A percentile compares a stretch with the other conserved stretches of the same genome.
Conservation (phyloP, 768 basidiomycete genomes). For the Clavulina sp. region DNA sequence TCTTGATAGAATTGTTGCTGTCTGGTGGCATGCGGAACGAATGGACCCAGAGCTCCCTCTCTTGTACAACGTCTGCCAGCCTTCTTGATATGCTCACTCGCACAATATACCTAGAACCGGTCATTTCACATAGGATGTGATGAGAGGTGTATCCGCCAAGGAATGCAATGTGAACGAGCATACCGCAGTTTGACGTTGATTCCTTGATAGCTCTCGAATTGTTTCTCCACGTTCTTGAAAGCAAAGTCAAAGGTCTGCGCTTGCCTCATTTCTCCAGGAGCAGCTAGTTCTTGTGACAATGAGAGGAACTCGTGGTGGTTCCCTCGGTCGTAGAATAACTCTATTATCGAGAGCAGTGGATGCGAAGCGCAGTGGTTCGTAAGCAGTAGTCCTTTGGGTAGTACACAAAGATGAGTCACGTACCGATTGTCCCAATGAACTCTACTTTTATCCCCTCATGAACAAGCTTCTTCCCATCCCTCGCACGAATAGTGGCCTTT, state of each 20-base stretch:
- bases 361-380: not conserved
- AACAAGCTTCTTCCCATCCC: conserved; percentile 85
- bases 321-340: conserved; percentile 91
- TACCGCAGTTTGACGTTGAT: conserved; percentile 96
- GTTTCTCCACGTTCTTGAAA: conserved; percentile 99
- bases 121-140: not conserved
- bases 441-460: conserved; percentile 98
- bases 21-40: conserved; percentile 98
- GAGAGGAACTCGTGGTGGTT: conserved; percentile 98
- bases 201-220: conserved; percentile 93
- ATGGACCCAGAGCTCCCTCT: conserved; percentile 94
- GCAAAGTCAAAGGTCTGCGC: conserved; percentile 92
- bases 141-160: not conserved
- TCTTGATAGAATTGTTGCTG: conserved; percentile 95
- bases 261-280: conserved; percentile 92
- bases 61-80: conserved; percentile 86
- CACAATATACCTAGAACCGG: conserved; percentile 60
- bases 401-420: conserved; percentile 18
- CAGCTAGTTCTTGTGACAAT: conserved; percentile 83
- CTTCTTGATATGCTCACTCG: conserved; percentile 80
- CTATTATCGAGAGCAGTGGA: conserved; percentile 19
- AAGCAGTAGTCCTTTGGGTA: too few relatives aligned
- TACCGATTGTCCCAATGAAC: conserved; percentile 90
- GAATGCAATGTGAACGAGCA: conserved; percentile 14
- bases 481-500: conserved; percentile 77